These are phyloP conservation scores for Alternaria postmessia DNA, from an alignment of 2,329 filamentous ascomycete genomes.

Conservation along the genomic window DNA sequence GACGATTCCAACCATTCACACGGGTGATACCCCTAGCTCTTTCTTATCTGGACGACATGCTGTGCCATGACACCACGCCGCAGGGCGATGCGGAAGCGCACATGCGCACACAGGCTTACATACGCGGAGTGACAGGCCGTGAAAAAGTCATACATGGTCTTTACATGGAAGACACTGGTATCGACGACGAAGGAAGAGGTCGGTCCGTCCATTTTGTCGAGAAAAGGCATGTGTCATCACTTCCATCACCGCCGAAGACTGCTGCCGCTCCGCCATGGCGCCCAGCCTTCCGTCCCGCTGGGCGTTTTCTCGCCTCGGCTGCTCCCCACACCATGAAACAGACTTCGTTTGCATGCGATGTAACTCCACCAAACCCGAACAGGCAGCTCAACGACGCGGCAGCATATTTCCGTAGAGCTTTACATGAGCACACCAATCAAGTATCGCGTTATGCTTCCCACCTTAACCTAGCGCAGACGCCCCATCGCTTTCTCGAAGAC, in stretches of 20 bases:
- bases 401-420: slow-evolving; percentile 1
- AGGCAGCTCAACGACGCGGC: slow-evolving; percentile 26
- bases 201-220: background rate
- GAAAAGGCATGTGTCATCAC: background rate
- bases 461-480: background rate
- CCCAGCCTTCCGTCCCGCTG: slow-evolving; percentile 21
- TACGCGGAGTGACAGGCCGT: background rate
- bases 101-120: background rate
- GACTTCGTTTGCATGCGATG: slow-evolving; percentile 8
- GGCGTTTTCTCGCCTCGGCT: slow-evolving; percentile 16
- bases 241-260: slow-evolving; percentile 4
- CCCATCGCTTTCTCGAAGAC: slow-evolving; percentile 1
- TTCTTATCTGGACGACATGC: slow-evolving; percentile 27
- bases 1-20: slow-evolving; percentile 15
- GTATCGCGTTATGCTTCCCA: background rate
- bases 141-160: background rate
- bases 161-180: background rate
- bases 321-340: slow-evolving; percentile 17
- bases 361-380: slow-evolving; percentile 20
- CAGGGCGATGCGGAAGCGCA: background rate
- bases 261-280: slow-evolving; percentile 23
- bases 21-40: slow-evolving; percentile 10
- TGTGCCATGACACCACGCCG: slow-evolving; percentile 5
- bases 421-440: background rate
- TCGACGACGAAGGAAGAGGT: background rate